These are phyloP conservation scores for Boletus rex-veris DNA, from an alignment of 768 basidiomycete genomes.

Conservation along the genomic window DNA sequence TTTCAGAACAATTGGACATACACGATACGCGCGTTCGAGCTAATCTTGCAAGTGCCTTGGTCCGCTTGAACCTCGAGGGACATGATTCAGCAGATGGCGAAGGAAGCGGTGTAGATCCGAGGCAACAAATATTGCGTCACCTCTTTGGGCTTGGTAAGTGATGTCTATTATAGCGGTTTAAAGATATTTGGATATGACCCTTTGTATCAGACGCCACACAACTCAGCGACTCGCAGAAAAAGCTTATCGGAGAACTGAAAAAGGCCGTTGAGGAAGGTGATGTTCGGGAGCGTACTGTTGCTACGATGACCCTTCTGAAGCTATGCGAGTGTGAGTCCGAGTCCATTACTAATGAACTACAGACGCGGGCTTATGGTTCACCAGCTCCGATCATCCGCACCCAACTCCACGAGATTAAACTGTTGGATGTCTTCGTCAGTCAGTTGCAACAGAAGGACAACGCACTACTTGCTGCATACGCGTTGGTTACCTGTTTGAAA, in stretches of 20 bases:
- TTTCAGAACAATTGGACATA: slow-evolving; percentile 10
- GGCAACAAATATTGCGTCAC: neutral
- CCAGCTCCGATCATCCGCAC: slow-evolving; percentile 6
- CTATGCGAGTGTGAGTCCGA: slow-evolving; percentile 14
- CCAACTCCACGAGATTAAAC: slow-evolving; percentile 1
- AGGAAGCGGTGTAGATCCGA: neutral
- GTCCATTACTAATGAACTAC: neutral
- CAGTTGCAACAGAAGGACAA: slow-evolving; percentile 12
- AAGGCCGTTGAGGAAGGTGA: neutral
- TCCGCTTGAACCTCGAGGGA: neutral
- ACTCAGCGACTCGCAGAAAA: slow-evolving; percentile 4
- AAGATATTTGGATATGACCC: neutral
- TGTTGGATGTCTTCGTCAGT: slow-evolving; percentile 8
- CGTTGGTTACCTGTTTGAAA: slow-evolving; percentile 12
- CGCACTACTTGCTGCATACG: slow-evolving; percentile 20
- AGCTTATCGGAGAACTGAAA: slow-evolving; percentile 13
- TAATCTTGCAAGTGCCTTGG: slow-evolving; percentile 18
- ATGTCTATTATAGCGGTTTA: neutral
- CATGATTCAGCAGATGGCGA: neutral
- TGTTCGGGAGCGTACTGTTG: slow-evolving; percentile 16
- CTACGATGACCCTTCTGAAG: slow-evolving; percentile 20
- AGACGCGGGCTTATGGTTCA: neutral
- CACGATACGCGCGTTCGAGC: slow-evolving; percentile 8
- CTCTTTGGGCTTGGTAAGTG: slow-evolving; percentile 21
- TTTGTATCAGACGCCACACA: neutral